phyloP scores from a whole-genome alignment of 306 rosid species.

The Chamaecrista fasciculata region DNA sequence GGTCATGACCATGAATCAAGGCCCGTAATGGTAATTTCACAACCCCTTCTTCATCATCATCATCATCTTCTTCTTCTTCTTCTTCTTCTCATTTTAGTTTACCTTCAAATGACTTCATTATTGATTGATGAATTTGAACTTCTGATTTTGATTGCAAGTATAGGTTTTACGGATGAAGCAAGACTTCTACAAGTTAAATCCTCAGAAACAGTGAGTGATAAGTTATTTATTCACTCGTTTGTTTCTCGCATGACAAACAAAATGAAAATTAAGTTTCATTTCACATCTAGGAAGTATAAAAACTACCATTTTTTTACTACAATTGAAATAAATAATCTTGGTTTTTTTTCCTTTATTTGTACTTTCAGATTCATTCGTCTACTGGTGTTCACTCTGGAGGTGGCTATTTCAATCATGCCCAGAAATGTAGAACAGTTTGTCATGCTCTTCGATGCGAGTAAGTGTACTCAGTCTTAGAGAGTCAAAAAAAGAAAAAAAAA shows the following conservation, averaged over 20 bases:
- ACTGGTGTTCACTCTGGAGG: slow-evolving; percentile 85
- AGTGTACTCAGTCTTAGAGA: slow-evolving; percentile 26
- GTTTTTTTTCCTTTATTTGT: not conserved
- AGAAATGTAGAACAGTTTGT: slow-evolving; percentile 75
- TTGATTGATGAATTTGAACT: too few species aligned
- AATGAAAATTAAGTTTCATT: too few species aligned
- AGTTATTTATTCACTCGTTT: too few species aligned
- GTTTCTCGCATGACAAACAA: slow-evolving; percentile 12
- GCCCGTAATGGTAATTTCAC: slow-evolving; percentile 50
- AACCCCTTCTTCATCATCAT: not conserved
- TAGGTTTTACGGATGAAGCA: slow-evolving; percentile 94
- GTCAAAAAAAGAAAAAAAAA: not conserved
- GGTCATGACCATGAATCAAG: slow-evolving; percentile 79
- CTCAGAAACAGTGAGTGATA: slow-evolving; percentile 92
- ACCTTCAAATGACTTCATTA: too few species aligned
- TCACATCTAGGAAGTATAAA: too few species aligned
- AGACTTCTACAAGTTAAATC: slow-evolving; percentile 80
- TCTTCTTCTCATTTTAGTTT: too few species aligned
- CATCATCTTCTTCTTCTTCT: too few species aligned
- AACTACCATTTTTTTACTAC: too few species aligned
- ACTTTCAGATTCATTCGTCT: slow-evolving; percentile 72
- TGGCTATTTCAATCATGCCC: slow-evolving; percentile 81
- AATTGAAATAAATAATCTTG: not conserved
- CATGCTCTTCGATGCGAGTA: slow-evolving; percentile 89
- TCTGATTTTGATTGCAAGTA: slow-evolving; percentile 1